Evolutionary conservation across 108 stramenopile species (phyloP).

Genomic region (Cyclotella cryptica): DNA sequence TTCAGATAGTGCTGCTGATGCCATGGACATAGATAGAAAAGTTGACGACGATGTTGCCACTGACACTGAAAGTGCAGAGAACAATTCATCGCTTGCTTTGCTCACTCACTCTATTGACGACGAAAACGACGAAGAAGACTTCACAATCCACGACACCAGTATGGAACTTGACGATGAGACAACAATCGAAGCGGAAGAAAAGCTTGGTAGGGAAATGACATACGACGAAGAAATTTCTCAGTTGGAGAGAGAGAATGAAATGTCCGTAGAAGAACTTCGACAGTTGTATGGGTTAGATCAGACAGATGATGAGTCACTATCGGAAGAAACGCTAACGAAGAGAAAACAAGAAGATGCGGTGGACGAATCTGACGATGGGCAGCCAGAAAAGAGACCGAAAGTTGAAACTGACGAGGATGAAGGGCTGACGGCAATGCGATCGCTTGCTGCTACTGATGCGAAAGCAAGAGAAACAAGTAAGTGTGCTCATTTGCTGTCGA

Average conservation of each 20-base stretch:
- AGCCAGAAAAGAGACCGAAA: constrained; percentile 27
- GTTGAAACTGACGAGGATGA: constrained; percentile 27
- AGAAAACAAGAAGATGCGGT: constrained; percentile 29
- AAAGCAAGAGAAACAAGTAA: constrained; percentile 51
- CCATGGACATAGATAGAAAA: not conserved
- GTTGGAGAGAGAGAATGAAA: constrained; percentile 73
- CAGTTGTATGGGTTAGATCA: constrained; percentile 58
- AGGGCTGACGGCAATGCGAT: constrained; percentile 34
- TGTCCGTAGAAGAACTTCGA: constrained; percentile 79
- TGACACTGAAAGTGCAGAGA: constrained; percentile 12
- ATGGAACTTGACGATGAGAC: constrained; percentile 75
- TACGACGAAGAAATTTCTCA: constrained; percentile 71
- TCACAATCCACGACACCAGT: constrained; percentile 35
- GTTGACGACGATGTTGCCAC: constrained; percentile 8
- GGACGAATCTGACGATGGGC: constrained; percentile 17
- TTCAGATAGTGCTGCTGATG: not conserved
- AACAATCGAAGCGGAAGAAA: constrained; percentile 79
- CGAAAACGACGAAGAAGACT: constrained; percentile 55
- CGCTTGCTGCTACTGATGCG: constrained; percentile 65
- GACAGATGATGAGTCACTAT: constrained; percentile 16
- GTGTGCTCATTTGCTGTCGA: not conserved
- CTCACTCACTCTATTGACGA: not conserved
- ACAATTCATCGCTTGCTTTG: constrained; percentile 10
- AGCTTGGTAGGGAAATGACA: constrained; percentile 71
- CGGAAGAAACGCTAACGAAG: constrained; percentile 22